Evolutionary conservation across 2,329 filamentous ascomycete genomes (phyloP).

Genomic region (Cordyceps pruinosa): DNA sequence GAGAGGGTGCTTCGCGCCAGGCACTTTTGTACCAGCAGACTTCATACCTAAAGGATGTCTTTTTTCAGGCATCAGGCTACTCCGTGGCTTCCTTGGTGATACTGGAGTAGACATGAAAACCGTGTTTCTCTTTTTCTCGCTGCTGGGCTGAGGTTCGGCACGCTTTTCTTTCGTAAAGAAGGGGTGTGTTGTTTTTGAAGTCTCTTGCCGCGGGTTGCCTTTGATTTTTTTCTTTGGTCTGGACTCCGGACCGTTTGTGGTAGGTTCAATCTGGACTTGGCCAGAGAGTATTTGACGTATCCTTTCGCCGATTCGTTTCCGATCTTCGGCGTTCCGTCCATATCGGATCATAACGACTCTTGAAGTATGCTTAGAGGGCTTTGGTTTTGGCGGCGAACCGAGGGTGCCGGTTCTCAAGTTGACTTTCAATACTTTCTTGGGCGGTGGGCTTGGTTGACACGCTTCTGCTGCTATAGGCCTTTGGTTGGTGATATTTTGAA

Average conservation of each 20-base stretch:
- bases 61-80: slow-evolving; percentile 24
- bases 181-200: slow-evolving; percentile 32
- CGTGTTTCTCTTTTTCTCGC: slow-evolving; percentile 28
- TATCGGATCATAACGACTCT: slow-evolving; percentile 54
- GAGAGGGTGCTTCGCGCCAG: slow-evolving; percentile 58
- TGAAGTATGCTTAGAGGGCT: slow-evolving; percentile 29
- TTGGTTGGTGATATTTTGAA: background rate
- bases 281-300: slow-evolving; percentile 56
- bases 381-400: slow-evolving; percentile 53
- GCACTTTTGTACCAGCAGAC: slow-evolving; percentile 48
- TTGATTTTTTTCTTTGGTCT: slow-evolving; percentile 24
- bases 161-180: slow-evolving; percentile 33
- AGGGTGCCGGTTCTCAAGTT: slow-evolving; percentile 57
- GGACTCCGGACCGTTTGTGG: background rate
- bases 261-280: slow-evolving; percentile 19
- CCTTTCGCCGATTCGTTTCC: slow-evolving; percentile 45
- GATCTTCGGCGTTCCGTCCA: slow-evolving; percentile 38
- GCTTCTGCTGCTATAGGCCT: background rate
- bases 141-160: slow-evolving; percentile 22
- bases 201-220: slow-evolving; percentile 18
- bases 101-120: slow-evolving; percentile 48
- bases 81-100: slow-evolving; percentile 39
- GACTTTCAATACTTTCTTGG: slow-evolving; percentile 46
- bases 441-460: background rate
- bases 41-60: slow-evolving; percentile 39